phyloP scores from a whole-genome alignment of 2,329 filamentous ascomycete species.

The Alternaria solani region DNA sequence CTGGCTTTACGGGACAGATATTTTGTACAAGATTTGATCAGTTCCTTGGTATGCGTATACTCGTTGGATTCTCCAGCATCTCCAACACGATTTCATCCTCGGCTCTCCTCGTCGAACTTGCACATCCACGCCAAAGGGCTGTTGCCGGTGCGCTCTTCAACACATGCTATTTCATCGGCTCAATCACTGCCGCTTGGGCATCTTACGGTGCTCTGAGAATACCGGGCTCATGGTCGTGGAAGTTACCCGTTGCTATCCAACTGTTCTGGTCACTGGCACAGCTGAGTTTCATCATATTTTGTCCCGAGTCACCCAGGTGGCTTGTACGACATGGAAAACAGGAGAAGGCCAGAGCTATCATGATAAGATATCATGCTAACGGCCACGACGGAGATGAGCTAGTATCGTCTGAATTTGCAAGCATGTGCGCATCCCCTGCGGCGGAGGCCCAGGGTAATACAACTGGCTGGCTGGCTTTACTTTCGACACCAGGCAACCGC shows the following conservation, averaged over 20 bases:
- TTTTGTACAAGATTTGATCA: constrained; percentile 10
- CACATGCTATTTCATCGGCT: constrained; percentile 25
- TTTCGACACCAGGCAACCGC: constrained; percentile 46
- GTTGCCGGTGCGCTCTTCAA: constrained; percentile 27
- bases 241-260: constrained; percentile 18
- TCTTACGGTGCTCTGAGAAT: constrained; percentile 17
- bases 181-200: constrained; percentile 18
- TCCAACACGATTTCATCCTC: constrained; percentile 22
- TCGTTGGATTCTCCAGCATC: constrained; percentile 21
- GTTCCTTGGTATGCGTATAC: constrained; percentile 18
- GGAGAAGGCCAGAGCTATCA: constrained; percentile 61
- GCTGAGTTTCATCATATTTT: constrained; percentile 12
- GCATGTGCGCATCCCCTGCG: constrained; percentile 10
- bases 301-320: constrained; percentile 68
- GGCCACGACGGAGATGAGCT: constrained; percentile 47
- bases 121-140: constrained; percentile 23
- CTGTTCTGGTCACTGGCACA: constrained; percentile 17
- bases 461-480: constrained; percentile 15
- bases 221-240: constrained; percentile 23
- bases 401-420: constrained; percentile 13
- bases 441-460: background rate
- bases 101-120: constrained; percentile 24
- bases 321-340: constrained; percentile 62
- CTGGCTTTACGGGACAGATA: constrained; percentile 18
- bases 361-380: constrained; percentile 62